Percentiles rank a stretch among this genome's conserved stretches.
phyloP scores from a whole-genome alignment of 1,284 basidiomycete genomes.

The Tausonia pullulans region DNA sequence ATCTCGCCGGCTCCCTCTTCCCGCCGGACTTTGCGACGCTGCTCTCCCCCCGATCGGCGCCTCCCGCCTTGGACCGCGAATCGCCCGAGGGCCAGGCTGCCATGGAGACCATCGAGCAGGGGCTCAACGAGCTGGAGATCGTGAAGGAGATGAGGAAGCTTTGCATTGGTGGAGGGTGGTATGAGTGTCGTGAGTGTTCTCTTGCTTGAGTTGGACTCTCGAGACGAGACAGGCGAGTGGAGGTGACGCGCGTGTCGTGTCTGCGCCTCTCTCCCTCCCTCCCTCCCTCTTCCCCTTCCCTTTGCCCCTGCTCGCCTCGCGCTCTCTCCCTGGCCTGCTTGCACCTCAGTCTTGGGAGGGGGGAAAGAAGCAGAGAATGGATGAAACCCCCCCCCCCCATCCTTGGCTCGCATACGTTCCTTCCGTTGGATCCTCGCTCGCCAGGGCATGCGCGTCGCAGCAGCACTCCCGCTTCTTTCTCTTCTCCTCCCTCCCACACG shows the following conservation, averaged over 20 bases:
- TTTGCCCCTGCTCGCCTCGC: too few species aligned
- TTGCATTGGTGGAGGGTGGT: conserved; percentile 33
- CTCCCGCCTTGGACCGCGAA: conserved; percentile 51
- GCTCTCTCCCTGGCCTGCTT: too few species aligned
- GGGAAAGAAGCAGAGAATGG: too few species aligned
- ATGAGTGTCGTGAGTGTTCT: conserved; percentile 31
- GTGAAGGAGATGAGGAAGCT: conserved; percentile 43
- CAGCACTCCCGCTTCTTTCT: too few species aligned
- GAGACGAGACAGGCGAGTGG: conserved; percentile 28
- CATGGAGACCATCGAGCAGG: conserved; percentile 51
- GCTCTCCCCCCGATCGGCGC: conserved; percentile 58
- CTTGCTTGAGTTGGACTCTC: conserved; percentile 13
- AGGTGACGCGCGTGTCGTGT: not conserved
- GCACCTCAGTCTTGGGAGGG: too few species aligned
- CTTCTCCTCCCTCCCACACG: conserved; percentile 17
- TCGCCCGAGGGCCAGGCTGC: conserved; percentile 53
- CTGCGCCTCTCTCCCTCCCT: not conserved
- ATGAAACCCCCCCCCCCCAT: too few species aligned
- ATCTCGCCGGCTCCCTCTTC: conserved; percentile 47
- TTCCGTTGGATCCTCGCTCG: too few species aligned
- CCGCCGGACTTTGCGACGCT: conserved; percentile 51
- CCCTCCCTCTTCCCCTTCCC: conserved; percentile 15
- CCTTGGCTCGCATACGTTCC: too few species aligned
- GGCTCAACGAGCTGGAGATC: conserved; percentile 53
- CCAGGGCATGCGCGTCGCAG: too few species aligned